Evolutionary conservation across 2,329 filamentous ascomycete genomes (phyloP).

Genomic region (Exophiala oligosperma): DNA sequence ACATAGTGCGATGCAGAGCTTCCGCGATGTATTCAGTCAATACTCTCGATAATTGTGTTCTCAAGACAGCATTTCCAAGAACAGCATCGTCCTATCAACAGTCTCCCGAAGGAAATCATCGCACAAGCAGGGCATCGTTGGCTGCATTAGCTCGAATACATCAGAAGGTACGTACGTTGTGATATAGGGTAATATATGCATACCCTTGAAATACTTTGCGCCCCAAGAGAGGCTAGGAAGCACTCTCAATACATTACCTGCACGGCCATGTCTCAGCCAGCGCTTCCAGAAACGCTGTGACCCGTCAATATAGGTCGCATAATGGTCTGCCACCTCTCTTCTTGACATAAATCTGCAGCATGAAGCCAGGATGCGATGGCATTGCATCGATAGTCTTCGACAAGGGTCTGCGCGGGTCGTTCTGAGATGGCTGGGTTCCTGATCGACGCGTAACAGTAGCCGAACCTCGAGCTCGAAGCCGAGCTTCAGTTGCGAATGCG

Average conservation of each 20-base stretch:
- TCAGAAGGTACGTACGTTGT: not conserved
- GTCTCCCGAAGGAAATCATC: no score
- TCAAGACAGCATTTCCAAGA: no score
- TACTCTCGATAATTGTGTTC: no score
- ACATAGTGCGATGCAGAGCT: no score
- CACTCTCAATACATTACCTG: not conserved
- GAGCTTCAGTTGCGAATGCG: slow-evolving; percentile 1
- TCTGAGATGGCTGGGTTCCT: not conserved
- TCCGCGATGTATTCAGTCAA: no score
- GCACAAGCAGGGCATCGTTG: not conserved
- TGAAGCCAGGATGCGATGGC: not conserved
- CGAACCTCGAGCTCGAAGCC: not conserved
- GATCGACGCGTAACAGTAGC: not conserved
- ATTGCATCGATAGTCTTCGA: slow-evolving; percentile 1
- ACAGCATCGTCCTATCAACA: no score
- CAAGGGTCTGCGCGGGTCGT: not conserved
- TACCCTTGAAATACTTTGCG: not conserved
- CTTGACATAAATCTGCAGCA: slow-evolving; percentile 1
- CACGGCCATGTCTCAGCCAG: not conserved
- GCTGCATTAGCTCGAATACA: not conserved
- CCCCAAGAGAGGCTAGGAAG: not conserved
- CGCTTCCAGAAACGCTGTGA: not conserved
- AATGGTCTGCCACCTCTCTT: not conserved
- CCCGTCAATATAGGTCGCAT: slow-evolving; percentile 2
- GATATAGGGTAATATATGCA: not conserved